Base-by-base conservation (phyloP, 2,329 filamentous ascomycete species). In the Lachnellula arida region DNA sequence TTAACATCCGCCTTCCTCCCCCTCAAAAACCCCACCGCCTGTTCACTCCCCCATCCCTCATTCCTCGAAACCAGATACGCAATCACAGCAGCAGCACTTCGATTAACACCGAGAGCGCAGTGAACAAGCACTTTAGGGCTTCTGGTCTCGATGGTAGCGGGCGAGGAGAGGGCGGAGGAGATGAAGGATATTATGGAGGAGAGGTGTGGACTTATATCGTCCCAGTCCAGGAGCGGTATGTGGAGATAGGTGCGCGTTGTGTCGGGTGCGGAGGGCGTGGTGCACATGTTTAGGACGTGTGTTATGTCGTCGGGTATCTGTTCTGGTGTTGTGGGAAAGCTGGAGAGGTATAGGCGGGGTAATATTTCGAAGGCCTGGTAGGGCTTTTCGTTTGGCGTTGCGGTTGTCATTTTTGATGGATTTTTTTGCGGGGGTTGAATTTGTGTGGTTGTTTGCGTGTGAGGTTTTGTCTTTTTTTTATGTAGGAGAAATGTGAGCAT, bases 71-170 rank as follows among this genome's bases (percentile, higher is more conserved):
- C 52, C n/a, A 58, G 47, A 46, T 52, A 55, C 1, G 52, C 43
- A n/a, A 52, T 34, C 11, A 55, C 25, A 12, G 57, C 54, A 9
- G 57, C 46, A 4, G 47, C 51, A 6, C 47, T 51, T 8, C 57
- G 42, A 40, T 57, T 59, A 2, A 54, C 17, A 5, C 57, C 51
- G 2, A 52, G 40, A 2, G 28, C 47, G 28, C 54, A 59, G 40
- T 57, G 47, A 5, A 59, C 48, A 7, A 56, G 43, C 14, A 59
- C 54, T 22, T 9, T 17, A 23, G 22, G 9, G 6, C 11, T 14
- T 17, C 8, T 28, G 25, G 28, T 28, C 28, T 28, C 7, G 15
- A 12, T 40, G 37, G 37, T 17, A 11, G 15, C 28, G 8, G 9
- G 7, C 28, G 8, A 28, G 28, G 8, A 28, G 1, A 46, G 44